Percentiles rank a stretch among this genome's conserved stretches.
These are phyloP conservation scores for Cystofilobasidium macerans DNA, from an alignment of 768 basidiomycete genomes.

Conservation along the genomic window DNA sequence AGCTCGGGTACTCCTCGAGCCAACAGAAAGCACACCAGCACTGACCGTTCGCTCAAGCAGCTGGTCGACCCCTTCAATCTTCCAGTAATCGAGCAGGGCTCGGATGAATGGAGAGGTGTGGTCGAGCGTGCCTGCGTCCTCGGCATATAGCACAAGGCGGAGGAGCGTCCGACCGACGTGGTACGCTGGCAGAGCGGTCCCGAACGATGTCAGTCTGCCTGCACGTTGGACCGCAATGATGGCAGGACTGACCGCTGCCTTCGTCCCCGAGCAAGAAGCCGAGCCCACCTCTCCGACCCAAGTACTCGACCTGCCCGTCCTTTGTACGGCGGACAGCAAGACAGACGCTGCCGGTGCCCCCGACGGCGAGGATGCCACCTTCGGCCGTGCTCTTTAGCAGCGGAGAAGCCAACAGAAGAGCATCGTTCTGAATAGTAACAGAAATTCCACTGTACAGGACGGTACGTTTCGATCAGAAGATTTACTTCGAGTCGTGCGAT, in stretches of 20 bases:
- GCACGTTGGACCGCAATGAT: neutral
- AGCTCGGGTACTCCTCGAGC: too few relatives aligned
- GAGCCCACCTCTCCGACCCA: slow-evolving; percentile 13
- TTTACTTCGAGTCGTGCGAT: too few relatives aligned
- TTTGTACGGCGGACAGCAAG: neutral
- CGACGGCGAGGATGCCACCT: slow-evolving; percentile 15
- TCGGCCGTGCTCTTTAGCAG: neutral
- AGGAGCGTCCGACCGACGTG: slow-evolving; percentile 15
- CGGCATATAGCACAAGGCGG: slow-evolving; percentile 17
- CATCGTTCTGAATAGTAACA: slow-evolving; percentile 5
- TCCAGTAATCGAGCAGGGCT: slow-evolving; percentile 16
- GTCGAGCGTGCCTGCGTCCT: slow-evolving; percentile 9
- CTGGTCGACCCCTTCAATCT: neutral
- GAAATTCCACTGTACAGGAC: neutral
- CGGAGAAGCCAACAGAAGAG: slow-evolving; percentile 18
- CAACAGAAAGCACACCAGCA: neutral
- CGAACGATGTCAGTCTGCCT: neutral
- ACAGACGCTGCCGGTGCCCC: slow-evolving; percentile 11
- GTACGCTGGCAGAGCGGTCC: slow-evolving; percentile 6
- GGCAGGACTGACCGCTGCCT: slow-evolving; percentile 5
- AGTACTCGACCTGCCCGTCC: neutral
- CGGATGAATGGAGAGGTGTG: neutral
- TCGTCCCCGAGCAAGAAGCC: slow-evolving; percentile 21
- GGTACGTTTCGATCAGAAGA: too few relatives aligned
- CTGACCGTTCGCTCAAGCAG: slow-evolving; percentile 13